phyloP scores from a whole-genome alignment of 2,329 filamentous ascomycete species.

The Microcyclosporella mali region DNA sequence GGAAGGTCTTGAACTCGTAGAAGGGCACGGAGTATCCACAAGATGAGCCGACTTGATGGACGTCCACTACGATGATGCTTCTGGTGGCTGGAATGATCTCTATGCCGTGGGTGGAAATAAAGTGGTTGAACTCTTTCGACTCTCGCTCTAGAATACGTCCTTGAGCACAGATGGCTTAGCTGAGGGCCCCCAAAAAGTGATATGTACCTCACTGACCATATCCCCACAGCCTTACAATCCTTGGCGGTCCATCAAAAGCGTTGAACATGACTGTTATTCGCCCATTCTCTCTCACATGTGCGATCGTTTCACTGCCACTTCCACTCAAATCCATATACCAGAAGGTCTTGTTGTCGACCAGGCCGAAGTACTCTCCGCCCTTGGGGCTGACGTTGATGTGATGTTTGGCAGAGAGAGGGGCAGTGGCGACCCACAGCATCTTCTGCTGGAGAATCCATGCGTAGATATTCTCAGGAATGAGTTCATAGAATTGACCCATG shows the following conservation, averaged over 20 bases:
- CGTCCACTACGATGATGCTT: slow-evolving; percentile 37
- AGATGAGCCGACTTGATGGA: slow-evolving; percentile 39
- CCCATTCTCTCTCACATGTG: slow-evolving; percentile 41
- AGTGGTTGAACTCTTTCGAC: slow-evolving; percentile 28
- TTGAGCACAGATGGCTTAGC: slow-evolving; percentile 2
- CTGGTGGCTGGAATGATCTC: slow-evolving; percentile 34
- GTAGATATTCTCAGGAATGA: slow-evolving; percentile 34
- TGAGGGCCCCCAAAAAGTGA: slow-evolving; percentile 29
- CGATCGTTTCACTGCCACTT: slow-evolving; percentile 40
- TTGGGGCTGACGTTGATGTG: slow-evolving; percentile 45
- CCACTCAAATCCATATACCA: slow-evolving; percentile 43
- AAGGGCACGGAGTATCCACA: slow-evolving; percentile 42
- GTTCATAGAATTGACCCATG: slow-evolving; percentile 42
- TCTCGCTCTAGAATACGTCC: slow-evolving; percentile 35
- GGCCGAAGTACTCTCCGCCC: slow-evolving; percentile 39
- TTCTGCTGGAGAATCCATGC: slow-evolving; percentile 42
- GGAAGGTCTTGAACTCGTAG: slow-evolving; percentile 39
- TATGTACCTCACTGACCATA: slow-evolving; percentile 19
- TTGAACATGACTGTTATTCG: slow-evolving; percentile 40
- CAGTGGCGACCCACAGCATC: slow-evolving; percentile 40
- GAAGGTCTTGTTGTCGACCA: slow-evolving; percentile 35
- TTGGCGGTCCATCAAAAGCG: slow-evolving; percentile 38
- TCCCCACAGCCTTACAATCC: slow-evolving; percentile 41
- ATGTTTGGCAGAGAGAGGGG: slow-evolving; percentile 35
- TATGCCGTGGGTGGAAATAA: slow-evolving; percentile 32